Percentiles rank a stretch among this genome's conserved stretches.
Evolutionary conservation across 2,329 filamentous ascomycete genomes (phyloP).

Genomic region (Phyllosticta citriasiana): DNA sequence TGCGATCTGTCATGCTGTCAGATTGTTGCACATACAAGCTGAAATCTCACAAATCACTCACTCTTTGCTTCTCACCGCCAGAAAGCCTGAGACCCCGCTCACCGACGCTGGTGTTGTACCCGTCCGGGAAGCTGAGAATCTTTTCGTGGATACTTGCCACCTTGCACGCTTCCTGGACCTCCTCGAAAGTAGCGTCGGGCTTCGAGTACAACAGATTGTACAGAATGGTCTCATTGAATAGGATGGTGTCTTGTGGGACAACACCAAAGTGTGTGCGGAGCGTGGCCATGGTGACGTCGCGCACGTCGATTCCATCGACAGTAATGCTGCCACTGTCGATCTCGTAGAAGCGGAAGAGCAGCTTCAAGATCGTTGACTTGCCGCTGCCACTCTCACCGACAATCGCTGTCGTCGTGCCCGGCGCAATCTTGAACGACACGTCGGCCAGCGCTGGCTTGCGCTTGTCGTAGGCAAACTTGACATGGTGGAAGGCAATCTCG

Average conservation of each 20-base stretch:
- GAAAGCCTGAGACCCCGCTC: slow-evolving; percentile 31
- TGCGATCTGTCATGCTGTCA: slow-evolving; percentile 30
- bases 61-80: slow-evolving; percentile 51
- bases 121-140: slow-evolving; percentile 40
- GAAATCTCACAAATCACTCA: slow-evolving; percentile 17
- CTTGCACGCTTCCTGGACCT: slow-evolving; percentile 45
- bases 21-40: background rate
- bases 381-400: slow-evolving; percentile 47
- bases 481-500: slow-evolving; percentile 13
- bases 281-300: slow-evolving; percentile 42
- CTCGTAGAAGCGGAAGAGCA: slow-evolving; percentile 46
- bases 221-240: slow-evolving; percentile 50
- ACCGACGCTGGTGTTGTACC: slow-evolving; percentile 11
- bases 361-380: slow-evolving; percentile 45
- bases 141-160: slow-evolving; percentile 49
- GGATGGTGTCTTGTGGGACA: slow-evolving; percentile 47
- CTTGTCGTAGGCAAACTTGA: slow-evolving; percentile 16
- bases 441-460: slow-evolving; percentile 35
- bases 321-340: slow-evolving; percentile 37
- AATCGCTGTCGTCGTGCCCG: slow-evolving; percentile 42
- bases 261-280: slow-evolving; percentile 46
- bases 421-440: slow-evolving; percentile 33
- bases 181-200: slow-evolving; percentile 42
- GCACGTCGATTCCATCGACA: slow-evolving; percentile 44
- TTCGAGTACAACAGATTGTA: slow-evolving; percentile 51